Percentiles rank a stretch among this genome's conserved stretches.
These are phyloP conservation scores for Vitrella brassicaformis DNA, from an alignment of 73 alveolate genomes.

Conservation along the genomic window DNA sequence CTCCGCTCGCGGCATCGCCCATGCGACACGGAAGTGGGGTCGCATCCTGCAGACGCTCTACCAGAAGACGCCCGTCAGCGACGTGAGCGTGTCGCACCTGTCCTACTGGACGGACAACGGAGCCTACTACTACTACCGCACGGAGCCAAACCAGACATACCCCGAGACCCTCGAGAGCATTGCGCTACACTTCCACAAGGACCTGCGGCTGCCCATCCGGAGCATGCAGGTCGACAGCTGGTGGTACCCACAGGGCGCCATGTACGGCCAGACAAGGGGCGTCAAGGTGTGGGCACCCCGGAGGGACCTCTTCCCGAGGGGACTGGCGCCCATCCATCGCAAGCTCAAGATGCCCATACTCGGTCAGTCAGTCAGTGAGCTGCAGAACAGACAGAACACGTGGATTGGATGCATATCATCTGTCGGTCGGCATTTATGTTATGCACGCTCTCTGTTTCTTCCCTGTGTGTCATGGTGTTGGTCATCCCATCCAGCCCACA, in stretches of 20 bases:
- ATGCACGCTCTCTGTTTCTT: too few relatives aligned
- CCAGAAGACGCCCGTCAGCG: not conserved
- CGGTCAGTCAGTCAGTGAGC: too few relatives aligned
- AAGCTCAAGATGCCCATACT: too few relatives aligned
- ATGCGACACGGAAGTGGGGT: not conserved
- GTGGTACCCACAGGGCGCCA: not conserved
- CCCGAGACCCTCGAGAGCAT: not conserved
- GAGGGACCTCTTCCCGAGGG: not conserved
- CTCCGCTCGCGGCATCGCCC: not conserved
- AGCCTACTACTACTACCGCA: not conserved
- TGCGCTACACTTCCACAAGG: not conserved
- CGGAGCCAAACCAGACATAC: not conserved
- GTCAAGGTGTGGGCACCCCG: not conserved
- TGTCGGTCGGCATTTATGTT: too few relatives aligned
- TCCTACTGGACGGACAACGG: not conserved
- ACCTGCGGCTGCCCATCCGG: not conserved
- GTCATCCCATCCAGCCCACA: too few relatives aligned
- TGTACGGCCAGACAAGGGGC: not conserved
- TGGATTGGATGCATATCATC: too few relatives aligned
- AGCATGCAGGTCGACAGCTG: not conserved
- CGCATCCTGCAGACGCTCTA: not conserved
- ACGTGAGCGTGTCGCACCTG: not conserved
- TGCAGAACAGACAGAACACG: too few relatives aligned
- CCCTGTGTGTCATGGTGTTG: too few relatives aligned
- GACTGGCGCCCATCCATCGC: too few relatives aligned